These are phyloP conservation scores for Saccharomycopsis vini DNA, from an alignment of 805 yeast species.

Conservation along the genomic window DNA sequence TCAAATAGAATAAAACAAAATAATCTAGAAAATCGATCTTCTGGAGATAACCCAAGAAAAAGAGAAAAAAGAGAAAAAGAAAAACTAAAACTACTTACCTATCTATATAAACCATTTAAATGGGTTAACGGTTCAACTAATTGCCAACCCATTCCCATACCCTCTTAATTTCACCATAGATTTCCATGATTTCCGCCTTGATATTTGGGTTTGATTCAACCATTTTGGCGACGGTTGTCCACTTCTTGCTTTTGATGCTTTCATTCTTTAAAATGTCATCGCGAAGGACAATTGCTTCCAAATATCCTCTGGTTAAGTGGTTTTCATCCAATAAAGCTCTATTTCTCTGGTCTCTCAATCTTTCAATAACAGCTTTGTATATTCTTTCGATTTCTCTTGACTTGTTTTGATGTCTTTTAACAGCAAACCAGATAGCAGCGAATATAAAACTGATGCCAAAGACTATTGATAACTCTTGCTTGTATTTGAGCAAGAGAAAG, in stretches of 20 bases:
- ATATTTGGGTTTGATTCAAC: conserved; percentile 65
- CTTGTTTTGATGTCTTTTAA: conserved; percentile 31
- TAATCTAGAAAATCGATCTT: no score
- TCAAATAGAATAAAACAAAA: no score
- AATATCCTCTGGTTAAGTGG: conserved; percentile 34
- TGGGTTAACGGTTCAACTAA: no score
- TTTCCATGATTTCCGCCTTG: conserved; percentile 52
- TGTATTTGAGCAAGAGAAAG: conserved; percentile 28
- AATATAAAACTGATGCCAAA: conserved; percentile 18
- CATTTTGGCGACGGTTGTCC: conserved; percentile 47
- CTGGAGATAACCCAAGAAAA: no score
- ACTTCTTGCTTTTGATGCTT: conserved; percentile 36
- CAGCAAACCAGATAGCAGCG: conserved; percentile 28
- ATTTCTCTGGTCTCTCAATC: conserved; percentile 39
- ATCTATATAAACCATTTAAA: no score
- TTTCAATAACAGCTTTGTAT: conserved; percentile 39
- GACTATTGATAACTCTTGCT: conserved; percentile 18
- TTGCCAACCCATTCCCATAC: conserved; percentile 82
- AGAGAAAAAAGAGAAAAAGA: no score
- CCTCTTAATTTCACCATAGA: conserved; percentile 79
- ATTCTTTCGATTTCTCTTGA: conserved; percentile 37
- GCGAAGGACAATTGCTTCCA: conserved; percentile 66
- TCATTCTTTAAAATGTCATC: conserved; percentile 47
- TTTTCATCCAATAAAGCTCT: conserved; percentile 26
- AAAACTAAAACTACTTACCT: no score